Base-by-base conservation (phyloP, 352 stramenopile species). In the Phytopythium aichiense region DNA sequence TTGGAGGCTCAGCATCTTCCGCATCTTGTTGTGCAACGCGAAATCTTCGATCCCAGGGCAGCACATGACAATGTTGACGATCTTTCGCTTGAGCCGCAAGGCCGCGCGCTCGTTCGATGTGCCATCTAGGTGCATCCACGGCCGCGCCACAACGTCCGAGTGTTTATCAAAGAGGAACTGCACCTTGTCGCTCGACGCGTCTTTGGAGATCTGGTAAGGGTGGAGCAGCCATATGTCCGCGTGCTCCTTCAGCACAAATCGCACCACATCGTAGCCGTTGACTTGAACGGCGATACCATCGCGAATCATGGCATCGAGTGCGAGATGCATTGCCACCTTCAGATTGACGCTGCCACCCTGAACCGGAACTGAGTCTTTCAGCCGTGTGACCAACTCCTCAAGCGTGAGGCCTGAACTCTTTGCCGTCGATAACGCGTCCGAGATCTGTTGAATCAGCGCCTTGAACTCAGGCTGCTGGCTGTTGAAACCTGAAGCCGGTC, bases 31-130 rank as follows among this genome's bases (percentile, higher is more conserved):
- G 58, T 90, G 77, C 48, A 95, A 64, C 28, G 45, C 56, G 15
- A 43, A 56, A 58, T 95, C 84, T 49, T 69, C 65, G 58, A 95
- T 89, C 1, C 87, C 87, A 28, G 87, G 87, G 0, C 58, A 78
- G 46, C 74, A 89, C 73, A 91, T 86, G 20, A 93, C 69, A 35
- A 92, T 89, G 61, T 92, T 95, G 20, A 91, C 79, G 13, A 92
- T 69, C 64, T 90, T 86, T 28, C 81, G 77, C 65, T 95, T 95
- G 25, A 95, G 60, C 51, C 73, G 66, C 22, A 92, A 58, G 30
- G 74, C 61, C 2, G 86, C 71, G 13, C 71, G 76, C 0, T 65
- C 69, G 65, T 95, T 95, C 2, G 73, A 38, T 16, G 64, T 81
- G 9, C 87, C 87, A 63, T 95, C 81, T 33, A 95, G 69, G 52